Evolutionary conservation across 495 filamentous ascomycete genomes (phyloP).

Genomic region (Coniosporium apollinis): DNA sequence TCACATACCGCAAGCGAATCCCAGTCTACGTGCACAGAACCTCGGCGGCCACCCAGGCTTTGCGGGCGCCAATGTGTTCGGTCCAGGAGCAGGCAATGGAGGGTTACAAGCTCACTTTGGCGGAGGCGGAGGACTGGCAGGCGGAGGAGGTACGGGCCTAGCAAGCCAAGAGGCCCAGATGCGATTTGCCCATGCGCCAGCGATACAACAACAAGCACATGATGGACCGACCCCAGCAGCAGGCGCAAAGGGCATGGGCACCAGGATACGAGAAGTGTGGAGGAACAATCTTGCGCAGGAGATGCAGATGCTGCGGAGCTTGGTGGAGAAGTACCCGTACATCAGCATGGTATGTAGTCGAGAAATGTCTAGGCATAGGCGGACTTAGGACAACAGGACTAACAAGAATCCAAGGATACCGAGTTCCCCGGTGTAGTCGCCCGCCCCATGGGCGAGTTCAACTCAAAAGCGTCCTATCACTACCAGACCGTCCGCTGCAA

Average conservation of each 20-base stretch:
- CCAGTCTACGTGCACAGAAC: no score
- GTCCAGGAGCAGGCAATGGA: conserved; percentile 8
- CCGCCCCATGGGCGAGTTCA: conserved; percentile 83
- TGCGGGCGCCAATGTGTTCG: conserved; percentile 36
- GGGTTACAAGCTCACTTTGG: conserved; percentile 11
- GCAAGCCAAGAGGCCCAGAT: conserved; percentile 81
- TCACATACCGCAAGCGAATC: no score
- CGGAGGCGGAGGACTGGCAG: conserved; percentile 27
- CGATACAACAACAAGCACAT: conserved; percentile 43
- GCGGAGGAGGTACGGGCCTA: conserved; percentile 60
- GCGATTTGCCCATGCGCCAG: conserved; percentile 64
- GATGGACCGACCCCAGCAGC: conserved; percentile 19
- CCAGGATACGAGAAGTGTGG: conserved; percentile 87
- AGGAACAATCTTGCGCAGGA: conserved; percentile 79
- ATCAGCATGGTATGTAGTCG: conserved; percentile 71
- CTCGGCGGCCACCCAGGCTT: conserved; percentile 43
- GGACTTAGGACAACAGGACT: neutral
- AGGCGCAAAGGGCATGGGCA: conserved; percentile 35
- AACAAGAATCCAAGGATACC: conserved; percentile 50
- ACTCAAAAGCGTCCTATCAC: conserved; percentile 90
- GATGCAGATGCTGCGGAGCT: conserved; percentile 57
- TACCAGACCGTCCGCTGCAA: conserved; percentile 96
- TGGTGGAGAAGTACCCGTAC: conserved; percentile 83
- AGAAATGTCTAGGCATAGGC: neutral
- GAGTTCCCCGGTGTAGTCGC: conserved; percentile 95